These are phyloP conservation scores for Heliocybe sulcata DNA, from an alignment of 1,284 basidiomycete genomes.

Conservation along the genomic window DNA sequence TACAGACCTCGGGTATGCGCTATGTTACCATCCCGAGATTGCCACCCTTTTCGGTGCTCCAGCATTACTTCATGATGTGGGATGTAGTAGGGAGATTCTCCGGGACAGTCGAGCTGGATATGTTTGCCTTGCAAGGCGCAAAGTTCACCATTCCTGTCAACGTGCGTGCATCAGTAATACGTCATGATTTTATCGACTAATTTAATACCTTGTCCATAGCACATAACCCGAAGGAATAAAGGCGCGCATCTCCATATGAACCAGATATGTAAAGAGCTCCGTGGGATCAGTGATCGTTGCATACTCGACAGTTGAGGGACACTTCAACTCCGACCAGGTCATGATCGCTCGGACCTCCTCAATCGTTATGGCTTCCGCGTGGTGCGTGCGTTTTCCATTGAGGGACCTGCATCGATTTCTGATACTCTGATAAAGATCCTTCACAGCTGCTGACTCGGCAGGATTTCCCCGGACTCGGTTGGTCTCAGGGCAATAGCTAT, in stretches of 20 bases:
- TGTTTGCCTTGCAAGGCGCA: slow-evolving; percentile 6
- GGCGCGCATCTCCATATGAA: not conserved
- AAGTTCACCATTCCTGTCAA: not conserved
- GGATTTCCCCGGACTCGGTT: slow-evolving; percentile 6
- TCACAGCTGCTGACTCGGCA: not conserved
- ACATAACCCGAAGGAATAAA: not conserved
- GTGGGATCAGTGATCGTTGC: slow-evolving; percentile 3
- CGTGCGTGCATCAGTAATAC: not conserved
- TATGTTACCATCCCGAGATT: slow-evolving; percentile 10
- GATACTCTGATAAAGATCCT: not conserved
- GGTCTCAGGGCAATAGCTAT: slow-evolving; percentile 13
- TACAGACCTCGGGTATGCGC: not conserved
- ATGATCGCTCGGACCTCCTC: slow-evolving; percentile 20
- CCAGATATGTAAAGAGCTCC: not conserved
- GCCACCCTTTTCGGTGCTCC: not conserved
- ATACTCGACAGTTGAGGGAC: slow-evolving; percentile 4
- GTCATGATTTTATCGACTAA: not conserved
- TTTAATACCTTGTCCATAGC: not conserved
- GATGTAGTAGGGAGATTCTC: not conserved
- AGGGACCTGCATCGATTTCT: slow-evolving; percentile 19
- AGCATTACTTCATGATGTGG: not conserved
- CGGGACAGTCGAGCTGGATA: not conserved
- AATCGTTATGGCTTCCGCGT: slow-evolving; percentile 22
- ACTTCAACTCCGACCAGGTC: slow-evolving; percentile 17
- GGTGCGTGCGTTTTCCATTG: slow-evolving; percentile 13